Base-by-base conservation (phyloP, 2,329 filamentous ascomycete genomes). In the Hypoxylon sp. region DNA sequence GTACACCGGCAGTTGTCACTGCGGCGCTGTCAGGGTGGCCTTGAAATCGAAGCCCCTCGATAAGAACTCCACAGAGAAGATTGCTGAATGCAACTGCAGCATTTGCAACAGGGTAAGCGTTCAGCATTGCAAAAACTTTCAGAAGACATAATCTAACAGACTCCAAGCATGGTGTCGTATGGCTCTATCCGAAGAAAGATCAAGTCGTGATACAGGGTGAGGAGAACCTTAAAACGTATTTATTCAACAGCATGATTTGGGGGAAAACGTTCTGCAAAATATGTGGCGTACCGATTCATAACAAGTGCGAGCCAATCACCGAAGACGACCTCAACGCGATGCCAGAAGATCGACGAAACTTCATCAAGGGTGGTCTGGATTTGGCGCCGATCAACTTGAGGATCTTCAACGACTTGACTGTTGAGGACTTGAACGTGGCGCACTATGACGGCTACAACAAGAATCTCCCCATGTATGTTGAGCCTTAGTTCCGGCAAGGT, bases 1-100 rank as follows among this genome's bases (percentile, higher is more conserved):
- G 9, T 85, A 86, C 71, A 81, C 81, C 13, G 85, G 85, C 7
- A 82, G 82, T 73, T 87, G 85, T 73, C 85, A 87, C 75, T 87
- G 85, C 73, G 85, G 85, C 28, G 81, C 80, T 19, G 78, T 87
- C 23, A 81, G 76, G 14, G 60, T 85, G 0, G 82, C 83, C 1
- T 43, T 86, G 36, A 80, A 77, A 55, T 77, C 78, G 62, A 80
- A 81, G 68, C 80, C 83, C 1, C 71, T 87, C 9, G 79, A 83
- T 71, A 78, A 75, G 72, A 80, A 73, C 10, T 78, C 67, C 28
- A 60, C 74, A 2, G 78, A 77, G 11, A 55, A 11, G 0, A 67
- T 80, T 4, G 23, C 76, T 1, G 82, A 85, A 55, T 87, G 85
- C 77, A 84, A 85, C 74, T 87, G 85, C 79, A 86, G 84, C 72